Percentiles rank a stretch among this genome's conserved stretches.
Conservation (phyloP, 2,329 filamentous ascomycete species). For the Scolecobasidium constrictum region DNA sequence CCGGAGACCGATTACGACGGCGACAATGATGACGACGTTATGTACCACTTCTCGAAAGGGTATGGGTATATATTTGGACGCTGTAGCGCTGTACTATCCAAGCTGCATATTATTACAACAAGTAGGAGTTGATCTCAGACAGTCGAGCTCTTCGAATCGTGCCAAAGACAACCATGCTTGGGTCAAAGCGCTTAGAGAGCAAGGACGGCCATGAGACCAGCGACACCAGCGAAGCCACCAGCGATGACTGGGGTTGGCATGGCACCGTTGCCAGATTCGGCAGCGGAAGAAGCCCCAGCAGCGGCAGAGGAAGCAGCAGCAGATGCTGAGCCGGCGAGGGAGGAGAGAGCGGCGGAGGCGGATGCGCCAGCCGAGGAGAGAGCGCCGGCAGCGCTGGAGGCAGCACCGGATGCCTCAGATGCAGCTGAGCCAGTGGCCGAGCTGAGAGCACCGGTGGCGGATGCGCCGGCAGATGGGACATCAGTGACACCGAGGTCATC, state of each 20-base stretch:
- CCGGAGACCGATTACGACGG: too few relatives aligned
- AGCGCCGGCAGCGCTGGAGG: conserved; percentile 12
- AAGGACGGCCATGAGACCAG: conserved; percentile 32
- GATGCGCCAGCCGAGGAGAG: conserved; percentile 12
- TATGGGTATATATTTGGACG: too few relatives aligned
- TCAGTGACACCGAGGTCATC: conserved; percentile 15
- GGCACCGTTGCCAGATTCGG: conserved; percentile 18
- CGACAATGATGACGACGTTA: too few relatives aligned
- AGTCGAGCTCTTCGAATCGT: too few relatives aligned
- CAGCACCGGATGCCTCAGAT: background rate
- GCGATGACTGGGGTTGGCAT: conserved; percentile 27
- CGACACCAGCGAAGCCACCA: conserved; percentile 27
- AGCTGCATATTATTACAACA: too few relatives aligned
- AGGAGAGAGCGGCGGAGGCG: conserved; percentile 14
- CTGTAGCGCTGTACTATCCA: too few relatives aligned
- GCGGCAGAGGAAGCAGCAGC: conserved; percentile 10
- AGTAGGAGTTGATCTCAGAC: too few relatives aligned
- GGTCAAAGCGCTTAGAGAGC: too few relatives aligned
- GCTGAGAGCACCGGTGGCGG: conserved; percentile 16
- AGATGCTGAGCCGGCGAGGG: conserved; percentile 5
- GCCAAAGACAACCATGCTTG: too few relatives aligned
- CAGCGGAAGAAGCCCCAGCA: conserved; percentile 4
- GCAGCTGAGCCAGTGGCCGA: conserved; percentile 9
- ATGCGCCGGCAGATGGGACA: conserved; percentile 15
- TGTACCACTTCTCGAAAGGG: too few relatives aligned